phyloP scores from a whole-genome alignment of 441 rosid species.

The Erodium chrysanthum region DNA sequence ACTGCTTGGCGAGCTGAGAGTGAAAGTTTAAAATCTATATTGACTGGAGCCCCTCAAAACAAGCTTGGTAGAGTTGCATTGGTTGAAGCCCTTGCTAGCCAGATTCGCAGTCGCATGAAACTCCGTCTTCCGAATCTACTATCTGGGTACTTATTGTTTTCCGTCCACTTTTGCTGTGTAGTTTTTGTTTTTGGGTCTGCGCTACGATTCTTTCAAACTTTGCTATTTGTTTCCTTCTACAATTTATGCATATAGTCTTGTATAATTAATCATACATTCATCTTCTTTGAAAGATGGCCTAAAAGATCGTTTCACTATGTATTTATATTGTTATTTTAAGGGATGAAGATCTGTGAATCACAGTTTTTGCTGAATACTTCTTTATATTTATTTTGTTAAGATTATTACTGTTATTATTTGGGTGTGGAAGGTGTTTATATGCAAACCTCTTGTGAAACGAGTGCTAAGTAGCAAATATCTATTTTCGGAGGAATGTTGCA shows the following conservation, averaged over 20 bases:
- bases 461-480: not conserved
- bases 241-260: not conserved
- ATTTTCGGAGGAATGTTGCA: not conserved
- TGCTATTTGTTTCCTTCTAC: not conserved
- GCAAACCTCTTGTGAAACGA: not conserved
- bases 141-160: constrained; percentile 52
- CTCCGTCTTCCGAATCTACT: constrained; percentile 83
- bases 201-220: not conserved
- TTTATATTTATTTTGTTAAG: not conserved
- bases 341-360: not conserved
- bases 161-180: constrained; percentile 8
- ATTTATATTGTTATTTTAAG: not conserved
- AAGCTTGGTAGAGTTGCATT: constrained; percentile 86
- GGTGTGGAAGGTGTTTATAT: not conserved
- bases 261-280: not conserved
- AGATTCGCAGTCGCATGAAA: constrained; percentile 81
- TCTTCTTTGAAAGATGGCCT: not conserved
- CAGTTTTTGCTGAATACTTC: not conserved
- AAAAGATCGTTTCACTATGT: not conserved
- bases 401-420: too few species aligned
- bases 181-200: not conserved
- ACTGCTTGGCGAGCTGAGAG: constrained; percentile 95
- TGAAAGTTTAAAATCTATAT: constrained; percentile 73
- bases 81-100: constrained; percentile 75
- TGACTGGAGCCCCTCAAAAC: constrained; percentile 73